Evolutionary conservation across 352 stramenopile species (phyloP).

Genomic region (Albugo candida): DNA sequence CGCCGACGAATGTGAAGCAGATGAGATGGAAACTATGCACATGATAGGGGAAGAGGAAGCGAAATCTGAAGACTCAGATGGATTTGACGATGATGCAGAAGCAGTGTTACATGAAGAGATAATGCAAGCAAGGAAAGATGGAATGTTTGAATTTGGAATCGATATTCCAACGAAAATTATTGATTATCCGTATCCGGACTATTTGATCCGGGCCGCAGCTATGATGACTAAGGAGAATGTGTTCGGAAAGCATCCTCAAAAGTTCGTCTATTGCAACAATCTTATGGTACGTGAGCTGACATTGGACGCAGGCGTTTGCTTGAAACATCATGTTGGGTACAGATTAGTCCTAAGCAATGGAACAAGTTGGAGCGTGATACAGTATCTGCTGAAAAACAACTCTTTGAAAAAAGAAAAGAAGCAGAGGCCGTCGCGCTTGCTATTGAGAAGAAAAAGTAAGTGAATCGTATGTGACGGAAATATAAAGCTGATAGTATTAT

Average conservation of each 20-base stretch:
- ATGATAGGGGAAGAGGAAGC: slow-evolving; percentile 23
- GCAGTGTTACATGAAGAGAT: slow-evolving; percentile 32
- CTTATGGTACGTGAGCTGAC: slow-evolving; percentile 18
- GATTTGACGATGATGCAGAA: slow-evolving; percentile 60
- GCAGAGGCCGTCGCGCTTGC: no score
- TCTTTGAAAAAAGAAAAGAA: no score
- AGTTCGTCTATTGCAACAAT: slow-evolving; percentile 69
- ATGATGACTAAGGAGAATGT: slow-evolving; percentile 34
- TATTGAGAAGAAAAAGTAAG: no score
- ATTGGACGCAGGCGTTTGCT: no score
- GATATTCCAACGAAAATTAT: slow-evolving; percentile 24
- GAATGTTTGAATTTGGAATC: slow-evolving; percentile 23
- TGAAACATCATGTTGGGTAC: no score
- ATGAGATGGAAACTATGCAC: slow-evolving; percentile 14
- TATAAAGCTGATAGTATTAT: no score
- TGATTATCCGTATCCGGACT: slow-evolving; percentile 37
- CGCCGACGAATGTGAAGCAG: no score
- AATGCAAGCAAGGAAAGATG: slow-evolving; percentile 19
- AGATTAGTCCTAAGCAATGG: no score
- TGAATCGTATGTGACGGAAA: no score
- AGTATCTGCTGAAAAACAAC: no score
- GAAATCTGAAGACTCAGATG: slow-evolving; percentile 40
- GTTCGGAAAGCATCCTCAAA: slow-evolving; percentile 34
- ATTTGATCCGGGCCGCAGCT: slow-evolving; percentile 29
- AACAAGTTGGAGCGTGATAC: no score